Percentiles rank a stretch among this genome's conserved stretches.
Evolutionary conservation across 129 eudicot species (phyloP).

Genomic region (Artemisia argyi): DNA sequence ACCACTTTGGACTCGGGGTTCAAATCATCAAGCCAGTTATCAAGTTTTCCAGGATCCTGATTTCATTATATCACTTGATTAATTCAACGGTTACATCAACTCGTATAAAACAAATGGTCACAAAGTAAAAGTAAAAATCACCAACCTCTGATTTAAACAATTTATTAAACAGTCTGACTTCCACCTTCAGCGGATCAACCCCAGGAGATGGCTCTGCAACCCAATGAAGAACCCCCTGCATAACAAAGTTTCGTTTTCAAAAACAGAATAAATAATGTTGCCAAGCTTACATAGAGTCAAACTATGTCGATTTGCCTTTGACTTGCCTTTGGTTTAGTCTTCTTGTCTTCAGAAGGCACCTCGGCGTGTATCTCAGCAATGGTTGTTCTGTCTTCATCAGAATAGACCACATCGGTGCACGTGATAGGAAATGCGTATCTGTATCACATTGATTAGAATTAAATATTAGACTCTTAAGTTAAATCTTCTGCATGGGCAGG

Average conservation of each 20-base stretch:
- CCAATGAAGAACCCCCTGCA: conserved; percentile 94
- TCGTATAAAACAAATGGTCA: not conserved
- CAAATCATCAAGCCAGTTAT: conserved; percentile 84
- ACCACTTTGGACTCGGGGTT: conserved; percentile 80
- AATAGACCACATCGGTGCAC: no score
- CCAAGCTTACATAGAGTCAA: not conserved
- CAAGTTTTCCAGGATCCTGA: conserved; percentile 86
- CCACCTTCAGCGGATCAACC: conserved; percentile 75
- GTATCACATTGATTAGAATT: conserved; percentile 11
- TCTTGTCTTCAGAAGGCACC: no score
- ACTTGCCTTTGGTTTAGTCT: conserved; percentile 80
- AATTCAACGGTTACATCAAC: not conserved
- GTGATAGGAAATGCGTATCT: conserved; percentile 93
- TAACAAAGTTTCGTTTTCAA: not conserved
- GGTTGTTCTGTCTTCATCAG: no score
- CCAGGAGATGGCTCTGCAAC: conserved; percentile 83
- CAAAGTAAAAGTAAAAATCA: not conserved
- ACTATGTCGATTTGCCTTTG: conserved; percentile 2
- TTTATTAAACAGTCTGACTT: conserved; percentile 77
- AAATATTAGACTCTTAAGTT: not conserved
- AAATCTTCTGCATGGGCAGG: not conserved
- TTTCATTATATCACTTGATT: not conserved
- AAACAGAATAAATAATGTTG: not conserved
- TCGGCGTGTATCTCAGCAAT: no score
- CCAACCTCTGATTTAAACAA: conserved; percentile 74